These are phyloP conservation scores for Ciborinia camelliae DNA, from an alignment of 2,329 filamentous ascomycete genomes.

Conservation along the genomic window DNA sequence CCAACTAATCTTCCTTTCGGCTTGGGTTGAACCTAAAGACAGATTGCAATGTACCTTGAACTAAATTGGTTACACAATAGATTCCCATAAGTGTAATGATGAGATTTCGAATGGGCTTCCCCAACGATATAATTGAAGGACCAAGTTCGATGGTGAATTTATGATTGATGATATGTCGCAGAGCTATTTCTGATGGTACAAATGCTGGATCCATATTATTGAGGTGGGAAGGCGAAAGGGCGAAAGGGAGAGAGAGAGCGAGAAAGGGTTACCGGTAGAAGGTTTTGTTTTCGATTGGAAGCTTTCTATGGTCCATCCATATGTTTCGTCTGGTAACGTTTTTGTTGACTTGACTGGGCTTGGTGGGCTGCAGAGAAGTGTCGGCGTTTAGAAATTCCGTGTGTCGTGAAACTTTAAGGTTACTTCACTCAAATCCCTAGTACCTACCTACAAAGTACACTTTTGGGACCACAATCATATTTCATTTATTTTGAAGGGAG, in stretches of 20 bases:
- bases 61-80: slow-evolving; percentile 40
- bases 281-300: not conserved
- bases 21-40: slow-evolving; percentile 29
- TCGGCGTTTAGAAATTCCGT: slow-evolving; percentile 19
- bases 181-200: slow-evolving; percentile 42
- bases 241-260: not conserved
- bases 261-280: not conserved
- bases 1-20: not conserved
- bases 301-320: not conserved
- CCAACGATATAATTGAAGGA: slow-evolving; percentile 46
- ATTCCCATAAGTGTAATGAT: slow-evolving; percentile 47
- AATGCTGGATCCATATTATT: slow-evolving; percentile 38
- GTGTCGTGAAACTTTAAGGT: not conserved
- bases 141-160: slow-evolving; percentile 51
- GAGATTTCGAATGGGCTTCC: slow-evolving; percentile 49
- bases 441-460: no score
- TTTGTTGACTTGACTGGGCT: no score
- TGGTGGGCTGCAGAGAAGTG: slow-evolving; percentile 5
- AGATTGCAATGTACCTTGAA: slow-evolving; percentile 36
- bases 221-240: not conserved
- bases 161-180: slow-evolving; percentile 48
- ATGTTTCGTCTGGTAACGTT: not conserved
- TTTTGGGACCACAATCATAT: slow-evolving; percentile 5
- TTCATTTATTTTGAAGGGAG: not conserved
- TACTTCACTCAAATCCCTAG: no score